Evolutionary conservation across 2,329 filamentous ascomycete genomes (phyloP), one percentile per base, ranked within the genome.

Genomic region (Penicillium brasilianum): DNA sequence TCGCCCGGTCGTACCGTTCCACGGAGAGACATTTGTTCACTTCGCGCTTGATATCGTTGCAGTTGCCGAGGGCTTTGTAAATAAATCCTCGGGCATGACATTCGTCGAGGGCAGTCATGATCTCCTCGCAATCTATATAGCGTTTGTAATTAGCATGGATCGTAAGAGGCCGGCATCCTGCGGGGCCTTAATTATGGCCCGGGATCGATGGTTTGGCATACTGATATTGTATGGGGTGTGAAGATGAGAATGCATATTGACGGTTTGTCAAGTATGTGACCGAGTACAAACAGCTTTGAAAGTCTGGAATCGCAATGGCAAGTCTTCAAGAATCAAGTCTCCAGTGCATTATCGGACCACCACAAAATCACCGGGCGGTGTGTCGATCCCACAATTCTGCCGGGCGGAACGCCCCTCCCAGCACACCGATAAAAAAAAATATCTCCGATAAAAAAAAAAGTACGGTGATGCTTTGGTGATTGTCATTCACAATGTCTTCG

Each of bases 11-110:
- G 55, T 89, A 80, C 72, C 95, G 87, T 77, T 97, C 92, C 39
- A 85, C 88, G 65, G 91, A 87, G 55, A 99, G 84, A 75, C 95
- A 99, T 73, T 87, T 85, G 79, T 91, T 95, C 70, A 99, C 91
- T 60, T 92, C 83, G 44, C 87, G 84, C 78, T 99, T 99, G 64
- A 90, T 86, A 43, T 89, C 85, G 77, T 92, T 98, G 85, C 95
- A 99, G 83, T 90, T 92, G 59, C 95, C 95, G 63, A 92, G 81
- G 1, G 91, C 88, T 79, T 97, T 97, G 87, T 91, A 93, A 60
- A 99, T 80, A 80, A 99, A 99, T 57, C 95, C 95, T 61, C 86
- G 86, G 34, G 91, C 90, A 75, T 99, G 95, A 81, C 95, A 99
- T 82, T 97, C 92, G 73, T 98, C 95, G 69, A 99, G 91, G 51